Evolutionary conservation across 768 basidiomycete species (phyloP).

Genomic region (Termitomyces sp.): DNA sequence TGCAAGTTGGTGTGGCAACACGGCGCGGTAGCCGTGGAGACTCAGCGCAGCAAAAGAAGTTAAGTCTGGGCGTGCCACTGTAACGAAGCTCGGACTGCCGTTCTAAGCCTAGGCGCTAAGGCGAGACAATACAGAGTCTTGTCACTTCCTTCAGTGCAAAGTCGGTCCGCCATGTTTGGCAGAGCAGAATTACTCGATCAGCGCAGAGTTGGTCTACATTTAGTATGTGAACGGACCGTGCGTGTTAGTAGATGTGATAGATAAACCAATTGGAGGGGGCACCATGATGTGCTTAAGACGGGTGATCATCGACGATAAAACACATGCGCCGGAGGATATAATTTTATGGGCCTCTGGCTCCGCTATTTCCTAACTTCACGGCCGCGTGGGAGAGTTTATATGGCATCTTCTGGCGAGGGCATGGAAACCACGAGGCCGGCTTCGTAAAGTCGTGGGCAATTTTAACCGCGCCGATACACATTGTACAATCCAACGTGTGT

Average conservation of each 20-base stretch:
- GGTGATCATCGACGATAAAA: not conserved
- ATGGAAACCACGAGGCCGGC: conserved; percentile 4
- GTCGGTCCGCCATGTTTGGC: not conserved
- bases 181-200: not conserved
- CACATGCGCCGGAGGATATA: not conserved
- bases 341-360: not conserved
- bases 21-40: not conserved
- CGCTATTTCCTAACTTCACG: conserved; percentile 2
- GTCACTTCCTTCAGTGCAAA: not conserved
- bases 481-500: not conserved
- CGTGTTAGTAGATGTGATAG: not conserved
- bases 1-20: not conserved
- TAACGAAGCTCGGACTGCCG: not conserved
- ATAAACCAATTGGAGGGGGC: not conserved
- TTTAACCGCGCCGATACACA: not conserved
- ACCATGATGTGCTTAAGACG: not conserved
- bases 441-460: not conserved
- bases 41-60: not conserved
- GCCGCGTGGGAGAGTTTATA: not conserved
- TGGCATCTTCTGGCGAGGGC: not conserved
- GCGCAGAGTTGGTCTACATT: not conserved
- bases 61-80: not conserved
- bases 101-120: not conserved
- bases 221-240: not conserved
- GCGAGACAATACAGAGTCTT: not conserved